Percentiles rank a stretch among this genome's conserved stretches.
Evolutionary conservation across 345 rosid species (phyloP).

Genomic region (Eucalyptus shirleyi): DNA sequence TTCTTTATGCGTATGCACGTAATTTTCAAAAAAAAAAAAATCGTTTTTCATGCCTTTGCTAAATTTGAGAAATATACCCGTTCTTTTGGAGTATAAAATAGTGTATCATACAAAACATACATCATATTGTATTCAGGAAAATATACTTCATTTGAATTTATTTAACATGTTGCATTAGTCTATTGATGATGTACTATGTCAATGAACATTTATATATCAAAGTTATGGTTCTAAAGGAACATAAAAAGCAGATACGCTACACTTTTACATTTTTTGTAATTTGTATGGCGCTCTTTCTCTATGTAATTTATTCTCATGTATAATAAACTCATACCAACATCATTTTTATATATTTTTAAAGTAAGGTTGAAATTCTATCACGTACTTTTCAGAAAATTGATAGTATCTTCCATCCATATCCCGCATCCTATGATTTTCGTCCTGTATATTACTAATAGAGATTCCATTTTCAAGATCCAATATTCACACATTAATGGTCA

Average conservation of each 20-base stretch:
- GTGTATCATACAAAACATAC: background rate
- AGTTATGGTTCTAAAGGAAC: too few species aligned
- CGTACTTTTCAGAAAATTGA: background rate
- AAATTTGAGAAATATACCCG: background rate
- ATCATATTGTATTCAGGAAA: background rate
- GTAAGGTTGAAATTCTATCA: background rate
- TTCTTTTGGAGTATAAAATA: background rate
- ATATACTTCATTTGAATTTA: background rate
- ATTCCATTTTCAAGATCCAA: background rate
- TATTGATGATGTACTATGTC: background rate
- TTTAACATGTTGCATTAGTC: background rate
- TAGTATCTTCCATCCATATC: background rate
- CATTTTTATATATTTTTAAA: background rate
- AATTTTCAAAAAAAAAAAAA: background rate
- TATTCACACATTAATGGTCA: background rate
- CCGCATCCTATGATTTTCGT: background rate
- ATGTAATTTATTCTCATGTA: too few species aligned
- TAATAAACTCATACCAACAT: background rate
- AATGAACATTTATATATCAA: background rate
- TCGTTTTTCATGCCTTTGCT: background rate
- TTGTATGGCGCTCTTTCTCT: background rate
- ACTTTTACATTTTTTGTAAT: too few species aligned
- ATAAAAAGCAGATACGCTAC: too few species aligned
- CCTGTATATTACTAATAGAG: background rate
- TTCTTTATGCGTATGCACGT: background rate